Evolutionary conservation across 768 basidiomycete species (phyloP).

Genomic region (Pleurotus sapidus): DNA sequence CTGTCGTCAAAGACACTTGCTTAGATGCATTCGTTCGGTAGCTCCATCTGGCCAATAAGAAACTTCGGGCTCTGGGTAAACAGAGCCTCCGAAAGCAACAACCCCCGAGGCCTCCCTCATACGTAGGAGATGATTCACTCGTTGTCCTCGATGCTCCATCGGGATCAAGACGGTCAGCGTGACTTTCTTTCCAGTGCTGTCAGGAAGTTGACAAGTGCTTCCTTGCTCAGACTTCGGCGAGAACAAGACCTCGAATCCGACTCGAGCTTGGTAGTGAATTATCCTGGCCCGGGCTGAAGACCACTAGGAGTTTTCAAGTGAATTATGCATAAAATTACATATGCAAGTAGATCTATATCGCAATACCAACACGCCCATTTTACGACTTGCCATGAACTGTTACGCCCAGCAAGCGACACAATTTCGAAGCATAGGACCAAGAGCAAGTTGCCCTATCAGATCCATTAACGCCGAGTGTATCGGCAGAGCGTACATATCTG

Average conservation of each 20-base stretch:
- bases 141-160: not conserved
- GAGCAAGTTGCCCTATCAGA: constrained; percentile 76
- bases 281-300: too few relatives aligned
- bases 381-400: constrained; percentile 17
- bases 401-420: constrained; percentile 44
- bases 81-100: not conserved
- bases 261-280: too few relatives aligned
- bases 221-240: too few relatives aligned
- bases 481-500: constrained; percentile 92
- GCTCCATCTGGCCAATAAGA: not conserved
- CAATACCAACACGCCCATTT: too few relatives aligned
- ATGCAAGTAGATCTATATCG: too few relatives aligned
- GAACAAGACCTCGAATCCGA: too few relatives aligned
- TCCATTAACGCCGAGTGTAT: constrained; percentile 89
- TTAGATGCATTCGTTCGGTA: not conserved
- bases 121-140: not conserved
- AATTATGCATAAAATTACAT: too few relatives aligned
- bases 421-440: constrained; percentile 76
- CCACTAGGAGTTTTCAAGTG: too few relatives aligned
- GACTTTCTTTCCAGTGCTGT: too few relatives aligned
- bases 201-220: too few relatives aligned
- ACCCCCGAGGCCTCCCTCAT: not conserved
- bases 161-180: too few relatives aligned
- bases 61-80: not conserved
- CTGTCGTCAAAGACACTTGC: not conserved